Base-by-base conservation (phyloP, 345 rosid genomes). In the Populus euphratica region DNA sequence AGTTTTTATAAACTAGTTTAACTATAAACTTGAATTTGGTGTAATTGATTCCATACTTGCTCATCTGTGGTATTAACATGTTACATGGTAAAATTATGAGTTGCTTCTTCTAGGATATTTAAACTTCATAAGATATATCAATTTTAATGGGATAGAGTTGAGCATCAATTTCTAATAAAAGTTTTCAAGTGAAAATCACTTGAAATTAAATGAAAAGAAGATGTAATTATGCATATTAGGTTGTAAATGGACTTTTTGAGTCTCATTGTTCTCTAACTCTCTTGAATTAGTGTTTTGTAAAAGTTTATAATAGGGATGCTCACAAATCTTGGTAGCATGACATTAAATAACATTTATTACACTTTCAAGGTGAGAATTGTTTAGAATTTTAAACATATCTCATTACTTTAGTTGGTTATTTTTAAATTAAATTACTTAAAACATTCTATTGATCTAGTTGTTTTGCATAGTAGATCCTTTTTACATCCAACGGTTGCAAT, bases 291-390 rank as follows among this genome's bases (percentile, higher is more conserved):
- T 68, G 80, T 79, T 36, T 69, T 81, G 77, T 83, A 96, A 98
- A 93, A 96, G 90, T 96, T 91, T 72, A 96, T 96, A 74, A 74
- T 87, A 92, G 98, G 97, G 77, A 96, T 96, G 99, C 97, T 96
- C 76, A 93, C 94, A 72, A 92, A 96, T 83, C 91, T 96, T 35
- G 94, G 98, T 35, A 91, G 88, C 89, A 92, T 92, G 98, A 88
- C 94, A 63, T 81, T 90, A 77, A 97, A 96, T 78, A 86, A 93
- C 82, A 96, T 96, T 80, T 98, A 96, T 69, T 92, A 93, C 75
- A 92, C 93, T 54, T 94, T 96, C 62, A 96, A 93, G 93, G 97
- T 92, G 85, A 86, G 78, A 50, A 31, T 41, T 29, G 52, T 70
- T 52, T 78, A 36, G 49, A 20, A 5, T 52, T 11, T 20, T 52